Conservation (phyloP, 2,329 filamentous ascomycete species). For the Fusarium austroafricanum region DNA sequence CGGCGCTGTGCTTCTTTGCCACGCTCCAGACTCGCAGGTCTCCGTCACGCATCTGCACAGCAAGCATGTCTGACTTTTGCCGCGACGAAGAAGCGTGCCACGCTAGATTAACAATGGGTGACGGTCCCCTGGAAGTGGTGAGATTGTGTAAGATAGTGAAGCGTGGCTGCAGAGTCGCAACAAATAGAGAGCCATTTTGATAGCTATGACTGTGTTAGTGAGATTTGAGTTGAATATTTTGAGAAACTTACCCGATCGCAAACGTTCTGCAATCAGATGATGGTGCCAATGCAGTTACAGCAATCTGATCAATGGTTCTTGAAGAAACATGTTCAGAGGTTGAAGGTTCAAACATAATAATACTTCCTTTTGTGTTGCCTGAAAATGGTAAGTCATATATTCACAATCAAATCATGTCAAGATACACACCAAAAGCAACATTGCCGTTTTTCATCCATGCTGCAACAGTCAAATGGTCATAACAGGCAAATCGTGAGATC, state of each 20-base stretch:
- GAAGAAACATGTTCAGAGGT: constrained; percentile 93
- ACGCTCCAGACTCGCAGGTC: constrained; percentile 98
- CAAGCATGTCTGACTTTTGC: constrained; percentile 98
- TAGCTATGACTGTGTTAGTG: constrained; percentile 69
- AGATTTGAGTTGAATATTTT: background rate
- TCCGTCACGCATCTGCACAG: constrained; percentile 89
- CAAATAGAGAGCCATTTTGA: constrained; percentile 91
- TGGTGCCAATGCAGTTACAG: constrained; percentile 92
- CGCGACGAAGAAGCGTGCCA: constrained; percentile 98
- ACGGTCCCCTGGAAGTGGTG: constrained; percentile 84
- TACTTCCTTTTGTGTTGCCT: constrained; percentile 93
- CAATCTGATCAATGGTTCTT: constrained; percentile 89
- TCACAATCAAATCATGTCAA: constrained; percentile 10
- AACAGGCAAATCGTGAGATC: constrained; percentile 90
- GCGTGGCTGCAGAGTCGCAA: constrained; percentile 87
- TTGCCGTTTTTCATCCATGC: constrained; percentile 98
- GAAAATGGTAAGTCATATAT: constrained; percentile 28
- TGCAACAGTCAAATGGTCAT: constrained; percentile 85
- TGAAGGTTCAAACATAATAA: constrained; percentile 93
- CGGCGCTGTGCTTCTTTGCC: constrained; percentile 78
- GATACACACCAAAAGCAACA: constrained; percentile 86
- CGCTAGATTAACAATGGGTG: constrained; percentile 84
- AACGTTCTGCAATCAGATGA: constrained; percentile 92
- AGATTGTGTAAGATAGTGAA: constrained; percentile 96
- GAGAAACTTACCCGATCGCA: constrained; percentile 83